A percentile compares a stretch with the other conserved stretches of the same genome.
Conservation (phyloP, 2,329 filamentous ascomycete genomes). For the Xylariales sp. region DNA sequence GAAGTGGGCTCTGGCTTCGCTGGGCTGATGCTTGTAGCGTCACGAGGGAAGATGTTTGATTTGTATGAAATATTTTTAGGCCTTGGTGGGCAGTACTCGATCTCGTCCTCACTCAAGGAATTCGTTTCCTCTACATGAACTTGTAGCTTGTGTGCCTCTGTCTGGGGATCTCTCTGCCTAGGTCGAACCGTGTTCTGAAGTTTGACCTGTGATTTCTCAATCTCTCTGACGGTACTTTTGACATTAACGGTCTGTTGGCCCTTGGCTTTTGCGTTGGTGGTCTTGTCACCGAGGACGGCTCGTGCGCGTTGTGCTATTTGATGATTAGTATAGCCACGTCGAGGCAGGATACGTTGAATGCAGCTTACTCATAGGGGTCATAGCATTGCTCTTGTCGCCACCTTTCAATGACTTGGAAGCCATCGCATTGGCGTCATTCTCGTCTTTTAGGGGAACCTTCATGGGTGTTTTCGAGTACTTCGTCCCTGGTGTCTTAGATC, state of each 20-base stretch:
- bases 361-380: conserved; percentile 81
- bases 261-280: conserved; percentile 89
- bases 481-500: conserved; percentile 77
- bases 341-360: neutral
- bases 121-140: conserved; percentile 66
- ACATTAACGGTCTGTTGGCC: conserved; percentile 74
- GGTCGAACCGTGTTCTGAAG: conserved; percentile 24
- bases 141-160: conserved; percentile 69
- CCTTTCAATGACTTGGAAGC: conserved; percentile 59
- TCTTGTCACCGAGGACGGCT: conserved; percentile 91
- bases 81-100: conserved; percentile 89
- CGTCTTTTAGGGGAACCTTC: conserved; percentile 81
- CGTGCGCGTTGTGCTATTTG: conserved; percentile 71
- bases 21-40: conserved; percentile 66
- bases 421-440: conserved; percentile 75
- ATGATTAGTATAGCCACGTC: conserved; percentile 19
- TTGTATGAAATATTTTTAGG: conserved; percentile 74
- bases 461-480: conserved; percentile 86
- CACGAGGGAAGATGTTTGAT: conserved; percentile 74
- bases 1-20: conserved; percentile 67
- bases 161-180: conserved; percentile 27
- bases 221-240: conserved; percentile 67
- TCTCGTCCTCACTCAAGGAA: conserved; percentile 72
- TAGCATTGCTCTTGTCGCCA: conserved; percentile 71
- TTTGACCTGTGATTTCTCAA: conserved; percentile 54